Evolutionary conservation across 768 basidiomycete genomes (phyloP).

Genomic region (Grammothele lineata): DNA sequence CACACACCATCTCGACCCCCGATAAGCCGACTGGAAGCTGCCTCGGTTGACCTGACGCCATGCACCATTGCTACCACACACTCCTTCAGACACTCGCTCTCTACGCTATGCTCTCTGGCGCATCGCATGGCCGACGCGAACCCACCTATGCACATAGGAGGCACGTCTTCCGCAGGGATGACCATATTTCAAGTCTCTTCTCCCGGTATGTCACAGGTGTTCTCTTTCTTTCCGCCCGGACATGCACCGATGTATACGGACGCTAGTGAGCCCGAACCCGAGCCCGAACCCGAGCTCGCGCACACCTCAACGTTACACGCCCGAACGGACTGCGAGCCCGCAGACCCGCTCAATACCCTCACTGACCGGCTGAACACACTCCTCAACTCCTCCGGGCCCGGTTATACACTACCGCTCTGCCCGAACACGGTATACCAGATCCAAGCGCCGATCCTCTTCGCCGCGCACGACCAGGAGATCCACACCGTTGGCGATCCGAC

Average conservation of each 20-base stretch:
- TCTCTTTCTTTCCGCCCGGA: too few species aligned
- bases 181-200: neutral
- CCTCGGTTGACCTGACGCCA: too few species aligned
- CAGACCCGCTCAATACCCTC: constrained; percentile 55
- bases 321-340: constrained; percentile 29
- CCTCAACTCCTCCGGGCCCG: constrained; percentile 60
- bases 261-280: too few species aligned
- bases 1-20: too few species aligned
- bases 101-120: neutral
- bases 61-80: neutral
- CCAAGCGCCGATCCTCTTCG: constrained; percentile 61
- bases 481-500: constrained; percentile 75
- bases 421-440: constrained; percentile 58
- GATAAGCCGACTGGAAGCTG: too few species aligned
- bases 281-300: too few species aligned
- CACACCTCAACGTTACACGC: constrained; percentile 8
- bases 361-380: constrained; percentile 64
- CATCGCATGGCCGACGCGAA: neutral
- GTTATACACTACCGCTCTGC: constrained; percentile 67
- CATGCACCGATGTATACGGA: too few species aligned
- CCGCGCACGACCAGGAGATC: constrained; percentile 72
- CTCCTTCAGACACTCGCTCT: neutral
- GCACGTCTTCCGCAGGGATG: neutral
- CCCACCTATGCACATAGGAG: neutral
- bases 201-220: constrained; percentile 1